Percentiles rank a stretch among this genome's conserved stretches.
These are phyloP conservation scores for Zygosaccharomyces bailii DNA, from an alignment of 805 yeast species.

Conservation along the genomic window DNA sequence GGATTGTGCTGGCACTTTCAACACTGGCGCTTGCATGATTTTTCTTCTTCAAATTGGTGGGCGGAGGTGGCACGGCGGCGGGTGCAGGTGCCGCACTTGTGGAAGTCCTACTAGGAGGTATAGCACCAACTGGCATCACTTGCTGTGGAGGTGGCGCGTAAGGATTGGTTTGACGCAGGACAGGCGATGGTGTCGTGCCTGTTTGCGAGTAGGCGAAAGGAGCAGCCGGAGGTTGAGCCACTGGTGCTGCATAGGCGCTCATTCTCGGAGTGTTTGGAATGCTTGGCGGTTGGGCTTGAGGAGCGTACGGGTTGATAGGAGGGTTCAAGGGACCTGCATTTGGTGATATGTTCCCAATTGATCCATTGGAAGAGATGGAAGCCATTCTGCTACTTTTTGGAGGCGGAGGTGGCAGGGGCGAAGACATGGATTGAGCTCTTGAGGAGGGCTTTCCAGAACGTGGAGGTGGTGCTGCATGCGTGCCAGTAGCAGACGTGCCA, in stretches of 20 bases:
- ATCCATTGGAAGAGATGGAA: slow-evolving; percentile 18
- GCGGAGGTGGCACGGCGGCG: slow-evolving; percentile 37
- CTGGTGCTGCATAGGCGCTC: slow-evolving; percentile 20
- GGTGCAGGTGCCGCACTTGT: slow-evolving; percentile 24
- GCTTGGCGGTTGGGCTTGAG: slow-evolving; percentile 5
- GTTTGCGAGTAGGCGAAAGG: slow-evolving; percentile 37
- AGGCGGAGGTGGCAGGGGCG: slow-evolving; percentile 27
- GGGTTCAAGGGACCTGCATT: slow-evolving; percentile 3
- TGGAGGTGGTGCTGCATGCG: slow-evolving; percentile 30
- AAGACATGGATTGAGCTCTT: slow-evolving; percentile 26
- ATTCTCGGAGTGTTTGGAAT: slow-evolving; percentile 10
- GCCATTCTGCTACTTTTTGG: slow-evolving; percentile 16
- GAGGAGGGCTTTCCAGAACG: slow-evolving; percentile 17
- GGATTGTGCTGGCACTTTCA: slow-evolving; percentile 23
- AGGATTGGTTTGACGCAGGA: slow-evolving; percentile 30
- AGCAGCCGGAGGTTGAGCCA: slow-evolving; percentile 18
- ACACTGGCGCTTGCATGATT: slow-evolving; percentile 20
- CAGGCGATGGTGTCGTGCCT: slow-evolving; percentile 13
- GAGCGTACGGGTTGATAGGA: slow-evolving; percentile 21
- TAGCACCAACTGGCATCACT: slow-evolving; percentile 9
- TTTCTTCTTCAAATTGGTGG: slow-evolving; percentile 27
- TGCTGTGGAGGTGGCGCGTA: slow-evolving; percentile 37
- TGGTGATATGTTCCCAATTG: slow-evolving; percentile 11
- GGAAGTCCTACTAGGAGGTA: slow-evolving; percentile 15
- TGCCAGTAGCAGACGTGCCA: slow-evolving; percentile 14